Percentiles rank a stretch among this genome's conserved stretches.
Conservation (phyloP, 371 early-diverging fungal species). For the Blakeslea trispora region DNA sequence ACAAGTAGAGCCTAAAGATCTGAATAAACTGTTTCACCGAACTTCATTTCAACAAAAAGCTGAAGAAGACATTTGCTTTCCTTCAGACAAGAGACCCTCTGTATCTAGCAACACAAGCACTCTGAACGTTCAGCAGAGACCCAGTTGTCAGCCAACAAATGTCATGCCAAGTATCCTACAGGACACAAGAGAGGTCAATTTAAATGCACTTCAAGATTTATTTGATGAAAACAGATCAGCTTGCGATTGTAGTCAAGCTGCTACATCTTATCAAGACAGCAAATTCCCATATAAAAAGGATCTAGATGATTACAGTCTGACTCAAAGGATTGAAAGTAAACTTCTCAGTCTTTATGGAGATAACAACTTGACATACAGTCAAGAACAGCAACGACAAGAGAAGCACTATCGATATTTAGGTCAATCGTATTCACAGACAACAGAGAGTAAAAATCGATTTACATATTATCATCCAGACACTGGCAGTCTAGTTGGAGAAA, state of each 20-base stretch:
- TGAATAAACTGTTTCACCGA: constrained; percentile 29
- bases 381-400: constrained; percentile 1
- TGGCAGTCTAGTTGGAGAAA: constrained; percentile 26
- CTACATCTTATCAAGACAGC: too few species aligned
- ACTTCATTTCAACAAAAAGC: constrained; percentile 12
- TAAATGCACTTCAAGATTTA: too few species aligned
- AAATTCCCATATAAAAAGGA: too few species aligned
- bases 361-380: constrained; percentile 7
- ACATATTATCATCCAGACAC: constrained; percentile 47
- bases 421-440: neutral
- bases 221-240: neutral
- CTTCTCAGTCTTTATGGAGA: constrained; percentile 40
- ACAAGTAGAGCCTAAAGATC: constrained; percentile 15
- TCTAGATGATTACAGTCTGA: too few species aligned
- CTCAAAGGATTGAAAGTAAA: neutral
- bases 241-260: too few species aligned
- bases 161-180: too few species aligned
- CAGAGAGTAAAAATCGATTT: constrained; percentile 15
- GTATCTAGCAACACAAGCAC: constrained; percentile 5
- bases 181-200: too few species aligned
- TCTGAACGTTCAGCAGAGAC: neutral
- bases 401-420: neutral
- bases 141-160: too few species aligned
- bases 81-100: constrained; percentile 11
- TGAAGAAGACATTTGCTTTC: constrained; percentile 31